Conservation (phyloP, 2,329 filamentous ascomycete genomes). For the Trichophaea hybrida region DNA sequence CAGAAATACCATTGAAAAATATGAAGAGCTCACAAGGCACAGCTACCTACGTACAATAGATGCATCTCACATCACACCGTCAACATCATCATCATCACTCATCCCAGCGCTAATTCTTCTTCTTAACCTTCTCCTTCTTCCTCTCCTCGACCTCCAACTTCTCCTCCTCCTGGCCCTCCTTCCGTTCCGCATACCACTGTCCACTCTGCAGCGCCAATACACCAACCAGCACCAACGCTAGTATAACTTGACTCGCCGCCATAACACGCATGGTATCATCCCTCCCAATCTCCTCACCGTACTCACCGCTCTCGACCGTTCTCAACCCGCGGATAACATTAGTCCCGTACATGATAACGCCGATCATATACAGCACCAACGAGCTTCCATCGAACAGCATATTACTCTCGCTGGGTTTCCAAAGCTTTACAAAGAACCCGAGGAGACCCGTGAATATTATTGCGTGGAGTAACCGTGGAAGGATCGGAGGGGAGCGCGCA, state of each 20-base stretch:
- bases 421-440: constrained; percentile 87
- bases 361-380: constrained; percentile 63
- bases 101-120: constrained; percentile 20
- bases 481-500: constrained; percentile 79
- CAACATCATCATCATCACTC: too few relatives aligned
- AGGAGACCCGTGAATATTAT: constrained; percentile 74
- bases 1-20: too few relatives aligned
- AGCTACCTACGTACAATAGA: too few relatives aligned
- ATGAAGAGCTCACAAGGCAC: too few relatives aligned
- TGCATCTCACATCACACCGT: too few relatives aligned
- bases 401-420: constrained; percentile 84
- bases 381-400: constrained; percentile 78
- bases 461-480: constrained; percentile 86
- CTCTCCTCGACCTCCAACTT: constrained; percentile 31
- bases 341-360: constrained; percentile 80
- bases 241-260: constrained; percentile 87
- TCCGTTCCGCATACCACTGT: constrained; percentile 96
- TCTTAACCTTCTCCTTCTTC: constrained; percentile 9
- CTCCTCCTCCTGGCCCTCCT: constrained; percentile 67
- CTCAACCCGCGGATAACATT: constrained; percentile 94
- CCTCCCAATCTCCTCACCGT: constrained; percentile 45
- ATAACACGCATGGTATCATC: constrained; percentile 87
- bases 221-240: constrained; percentile 81
- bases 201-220: constrained; percentile 87
- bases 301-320: constrained; percentile 54